phyloP scores from a whole-genome alignment of 2,329 filamentous ascomycete genomes.

The Rhynchosporium graminicola region DNA sequence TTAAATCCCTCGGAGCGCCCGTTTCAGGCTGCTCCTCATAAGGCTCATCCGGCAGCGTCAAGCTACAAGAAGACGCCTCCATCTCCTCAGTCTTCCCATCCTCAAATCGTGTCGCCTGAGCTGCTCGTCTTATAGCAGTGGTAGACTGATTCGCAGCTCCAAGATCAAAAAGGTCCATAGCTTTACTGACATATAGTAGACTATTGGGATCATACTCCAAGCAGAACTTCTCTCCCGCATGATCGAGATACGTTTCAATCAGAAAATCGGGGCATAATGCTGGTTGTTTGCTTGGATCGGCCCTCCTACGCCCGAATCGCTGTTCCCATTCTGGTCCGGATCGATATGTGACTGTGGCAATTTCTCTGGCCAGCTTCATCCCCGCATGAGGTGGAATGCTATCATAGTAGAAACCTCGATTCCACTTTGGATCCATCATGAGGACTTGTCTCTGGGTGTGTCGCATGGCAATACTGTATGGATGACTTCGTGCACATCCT shows the following conservation, averaged over 20 bases:
- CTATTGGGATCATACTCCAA: slow-evolving; percentile 96
- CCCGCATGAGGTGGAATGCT: slow-evolving; percentile 86
- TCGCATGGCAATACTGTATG: slow-evolving; percentile 98
- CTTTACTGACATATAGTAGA: slow-evolving; percentile 93
- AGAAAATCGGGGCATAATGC: slow-evolving; percentile 97
- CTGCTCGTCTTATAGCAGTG: slow-evolving; percentile 61
- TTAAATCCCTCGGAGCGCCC: slow-evolving; percentile 43
- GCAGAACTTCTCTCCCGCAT: slow-evolving; percentile 97
- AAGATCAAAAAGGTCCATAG: slow-evolving; percentile 97
- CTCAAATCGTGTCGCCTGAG: slow-evolving; percentile 59
- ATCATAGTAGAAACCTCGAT: slow-evolving; percentile 90
- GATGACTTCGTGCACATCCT: slow-evolving; percentile 90
- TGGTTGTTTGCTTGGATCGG: slow-evolving; percentile 82
- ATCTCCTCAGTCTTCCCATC: slow-evolving; percentile 42
- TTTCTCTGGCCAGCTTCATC: slow-evolving; percentile 97
- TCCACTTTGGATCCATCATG: slow-evolving; percentile 99
- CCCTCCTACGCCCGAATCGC: slow-evolving; percentile 83
- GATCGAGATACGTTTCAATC: slow-evolving; percentile 97
- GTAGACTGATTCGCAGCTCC: slow-evolving; percentile 69
- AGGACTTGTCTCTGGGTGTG: slow-evolving; percentile 96
- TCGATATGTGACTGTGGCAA: slow-evolving; percentile 95
- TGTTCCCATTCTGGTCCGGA: slow-evolving; percentile 98
- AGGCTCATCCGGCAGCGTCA: slow-evolving; percentile 79
- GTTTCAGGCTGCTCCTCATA: slow-evolving; percentile 77
- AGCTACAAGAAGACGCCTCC: slow-evolving; percentile 60